phyloP scores from a whole-genome alignment of 306 rosid species.

The Arachis stenosperma region DNA sequence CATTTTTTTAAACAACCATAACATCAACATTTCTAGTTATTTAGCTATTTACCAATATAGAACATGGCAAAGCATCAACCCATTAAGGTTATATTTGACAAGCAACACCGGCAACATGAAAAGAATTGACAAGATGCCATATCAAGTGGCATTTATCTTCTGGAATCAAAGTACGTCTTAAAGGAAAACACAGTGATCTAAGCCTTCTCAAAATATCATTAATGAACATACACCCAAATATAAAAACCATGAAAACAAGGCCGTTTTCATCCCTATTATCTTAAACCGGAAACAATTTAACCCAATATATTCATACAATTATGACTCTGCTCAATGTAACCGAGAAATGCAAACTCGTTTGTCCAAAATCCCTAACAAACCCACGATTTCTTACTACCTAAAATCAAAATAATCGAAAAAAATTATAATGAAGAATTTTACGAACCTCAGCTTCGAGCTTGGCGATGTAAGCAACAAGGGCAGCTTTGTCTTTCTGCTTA shows the following conservation, averaged over 20 bases:
- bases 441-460: conserved; percentile 93
- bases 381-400: background rate
- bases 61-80: background rate
- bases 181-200: conserved; percentile 4
- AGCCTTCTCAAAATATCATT: conserved; percentile 9
- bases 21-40: too few relatives aligned
- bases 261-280: background rate
- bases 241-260: background rate
- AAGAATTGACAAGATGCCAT: conserved; percentile 31
- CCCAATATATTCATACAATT: background rate
- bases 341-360: background rate
- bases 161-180: conserved; percentile 16
- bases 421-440: background rate
- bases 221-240: conserved; percentile 6
- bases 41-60: conserved; percentile 9
- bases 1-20: too few relatives aligned
- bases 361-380: background rate
- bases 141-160: conserved; percentile 2
- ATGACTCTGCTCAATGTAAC: background rate
- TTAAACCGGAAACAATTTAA: background rate
- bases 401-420: background rate
- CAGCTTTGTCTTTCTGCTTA: conserved; percentile 82
- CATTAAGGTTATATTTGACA: conserved; percentile 18
- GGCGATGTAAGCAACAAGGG: conserved; percentile 83
- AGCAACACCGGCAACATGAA: background rate